These are phyloP conservation scores for Monilinia fructigena DNA, from an alignment of 2,329 filamentous ascomycete species.

Conservation along the genomic window DNA sequence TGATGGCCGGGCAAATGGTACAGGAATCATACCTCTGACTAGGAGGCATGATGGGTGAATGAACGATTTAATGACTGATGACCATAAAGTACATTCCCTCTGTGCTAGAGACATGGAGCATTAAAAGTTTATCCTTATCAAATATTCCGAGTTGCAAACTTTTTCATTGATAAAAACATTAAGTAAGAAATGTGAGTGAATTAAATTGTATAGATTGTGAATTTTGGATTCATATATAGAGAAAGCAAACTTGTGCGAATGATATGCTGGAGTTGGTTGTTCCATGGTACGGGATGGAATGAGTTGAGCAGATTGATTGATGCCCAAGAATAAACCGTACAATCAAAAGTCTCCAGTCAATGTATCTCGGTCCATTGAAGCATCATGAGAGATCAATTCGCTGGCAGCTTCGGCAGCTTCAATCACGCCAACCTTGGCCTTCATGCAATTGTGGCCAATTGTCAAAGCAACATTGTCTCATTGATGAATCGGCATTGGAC, in stretches of 20 bases:
- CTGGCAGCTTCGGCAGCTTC: constrained; percentile 10
- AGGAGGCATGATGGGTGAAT: not conserved
- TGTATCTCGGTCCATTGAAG: constrained; percentile 15
- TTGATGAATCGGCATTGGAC: not conserved
- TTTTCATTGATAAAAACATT: not conserved
- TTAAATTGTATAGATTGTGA: not conserved
- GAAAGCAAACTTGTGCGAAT: not conserved
- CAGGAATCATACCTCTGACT: not conserved
- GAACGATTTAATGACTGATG: constrained; percentile 6
- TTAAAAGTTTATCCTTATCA: not conserved
- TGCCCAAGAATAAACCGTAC: constrained; percentile 12
- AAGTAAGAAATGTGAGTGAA: not conserved
- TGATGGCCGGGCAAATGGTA: not conserved
- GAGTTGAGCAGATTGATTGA: constrained; percentile 1
- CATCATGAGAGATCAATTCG: not conserved
- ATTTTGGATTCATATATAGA: not conserved
- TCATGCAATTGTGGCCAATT: constrained; percentile 8
- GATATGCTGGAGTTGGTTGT: not conserved
- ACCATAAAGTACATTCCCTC: not conserved
- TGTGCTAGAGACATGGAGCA: not conserved
- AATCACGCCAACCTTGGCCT: constrained; percentile 16
- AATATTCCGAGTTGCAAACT: not conserved
- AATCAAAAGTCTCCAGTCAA: constrained; percentile 1
- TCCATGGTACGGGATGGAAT: not conserved
- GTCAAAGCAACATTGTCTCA: not conserved